phyloP scores from a whole-genome alignment of 164 flowering plant species.

The Piper betle region DNA sequence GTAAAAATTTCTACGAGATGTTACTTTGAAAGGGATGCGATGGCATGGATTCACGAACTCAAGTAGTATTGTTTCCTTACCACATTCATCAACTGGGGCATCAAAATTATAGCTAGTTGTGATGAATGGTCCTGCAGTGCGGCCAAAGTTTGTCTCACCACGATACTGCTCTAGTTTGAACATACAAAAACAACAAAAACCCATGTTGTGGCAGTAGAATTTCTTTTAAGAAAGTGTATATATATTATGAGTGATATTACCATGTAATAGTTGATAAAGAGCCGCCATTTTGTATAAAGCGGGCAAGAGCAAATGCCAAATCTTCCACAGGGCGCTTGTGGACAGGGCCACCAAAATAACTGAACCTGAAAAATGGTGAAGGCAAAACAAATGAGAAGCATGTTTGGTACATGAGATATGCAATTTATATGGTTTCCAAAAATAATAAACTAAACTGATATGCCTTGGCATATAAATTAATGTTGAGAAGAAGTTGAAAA shows the following conservation, averaged over 20 bases:
- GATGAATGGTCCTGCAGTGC: slow-evolving; percentile 89
- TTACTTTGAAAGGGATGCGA: neutral
- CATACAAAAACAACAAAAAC: neutral
- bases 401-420: neutral
- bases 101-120: slow-evolving; percentile 97
- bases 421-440: too few species aligned
- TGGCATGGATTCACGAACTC: neutral
- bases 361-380: slow-evolving; percentile 39
- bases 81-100: slow-evolving; percentile 98
- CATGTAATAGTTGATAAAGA: slow-evolving; percentile 96
- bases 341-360: too few species aligned
- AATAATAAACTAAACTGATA: too few species aligned
- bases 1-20: slow-evolving; percentile 3
- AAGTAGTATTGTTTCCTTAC: slow-evolving; percentile 18
- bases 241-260: slow-evolving; percentile 21
- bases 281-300: too few species aligned
- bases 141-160: slow-evolving; percentile 98
- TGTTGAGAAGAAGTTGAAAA: neutral
- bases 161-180: slow-evolving; percentile 42
- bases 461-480: too few species aligned
- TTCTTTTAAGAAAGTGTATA: neutral
- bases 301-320: too few species aligned
- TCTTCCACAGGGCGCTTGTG: too few species aligned
- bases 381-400: neutral
- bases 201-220: neutral